These are phyloP conservation scores for Solanum rostratum DNA, from an alignment of 257 asterid genomes.

Conservation along the genomic window DNA sequence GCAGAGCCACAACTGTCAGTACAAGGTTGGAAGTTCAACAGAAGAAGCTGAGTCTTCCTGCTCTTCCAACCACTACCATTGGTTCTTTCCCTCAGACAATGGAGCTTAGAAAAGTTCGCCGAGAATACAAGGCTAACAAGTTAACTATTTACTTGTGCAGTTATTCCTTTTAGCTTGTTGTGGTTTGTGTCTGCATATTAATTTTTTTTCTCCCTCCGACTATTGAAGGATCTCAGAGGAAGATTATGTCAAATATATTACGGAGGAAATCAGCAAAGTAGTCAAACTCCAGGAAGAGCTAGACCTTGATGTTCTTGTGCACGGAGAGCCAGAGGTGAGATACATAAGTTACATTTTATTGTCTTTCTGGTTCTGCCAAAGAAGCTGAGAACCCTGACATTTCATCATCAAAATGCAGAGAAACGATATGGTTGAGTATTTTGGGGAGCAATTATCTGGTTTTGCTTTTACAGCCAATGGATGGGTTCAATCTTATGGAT, in stretches of 20 bases:
- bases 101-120: constrained; percentile 91
- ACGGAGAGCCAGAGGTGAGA: constrained; percentile 97
- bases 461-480: constrained; percentile 96
- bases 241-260: constrained; percentile 64
- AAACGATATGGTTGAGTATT: constrained; percentile 98
- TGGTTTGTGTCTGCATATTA: not conserved
- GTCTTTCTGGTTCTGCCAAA: not conserved
- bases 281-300: constrained; percentile 98
- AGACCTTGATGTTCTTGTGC: constrained; percentile 94
- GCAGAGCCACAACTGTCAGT: constrained; percentile 84
- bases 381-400: not conserved
- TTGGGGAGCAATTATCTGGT: constrained; percentile 95
- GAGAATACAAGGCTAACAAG: constrained; percentile 96
- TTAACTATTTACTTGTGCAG: constrained; percentile 12
- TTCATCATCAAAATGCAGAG: constrained; percentile 40
- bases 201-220: not conserved
- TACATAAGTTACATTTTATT: not conserved
- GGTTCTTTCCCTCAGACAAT: constrained; percentile 96
- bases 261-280: constrained; percentile 84
- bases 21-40: constrained; percentile 93
- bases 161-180: not conserved
- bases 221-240: constrained; percentile 67
- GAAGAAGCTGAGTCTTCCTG: constrained; percentile 90
- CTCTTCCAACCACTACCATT: constrained; percentile 96
- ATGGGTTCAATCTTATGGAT: constrained; percentile 97